Evolutionary conservation across 2,329 filamentous ascomycete species (phyloP).

Genomic region (Neophaeococcomyces aloes): DNA sequence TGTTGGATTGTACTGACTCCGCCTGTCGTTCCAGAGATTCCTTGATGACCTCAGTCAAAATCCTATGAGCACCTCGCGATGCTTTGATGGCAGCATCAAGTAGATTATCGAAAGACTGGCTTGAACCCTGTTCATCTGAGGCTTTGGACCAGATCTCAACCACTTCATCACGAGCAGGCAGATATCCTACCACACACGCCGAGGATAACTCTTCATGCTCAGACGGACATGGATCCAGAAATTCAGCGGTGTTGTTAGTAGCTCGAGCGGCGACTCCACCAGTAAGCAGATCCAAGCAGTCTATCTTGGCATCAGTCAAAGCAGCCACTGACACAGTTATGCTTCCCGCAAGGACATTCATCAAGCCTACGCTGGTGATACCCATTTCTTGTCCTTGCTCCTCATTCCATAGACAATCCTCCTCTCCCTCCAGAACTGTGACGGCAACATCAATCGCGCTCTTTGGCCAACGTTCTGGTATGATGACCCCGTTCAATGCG

Average conservation of each 20-base stretch:
- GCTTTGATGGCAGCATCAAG: constrained; percentile 55
- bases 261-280: constrained; percentile 66
- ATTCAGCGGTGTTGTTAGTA: constrained; percentile 36
- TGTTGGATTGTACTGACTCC: constrained; percentile 5
- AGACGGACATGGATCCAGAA: constrained; percentile 67
- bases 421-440: constrained; percentile 81
- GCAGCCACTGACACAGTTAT: constrained; percentile 91
- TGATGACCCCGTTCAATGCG: constrained; percentile 76
- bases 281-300: constrained; percentile 81
- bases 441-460: constrained; percentile 92
- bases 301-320: constrained; percentile 86
- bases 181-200: constrained; percentile 81
- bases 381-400: constrained; percentile 32
- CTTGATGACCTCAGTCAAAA: constrained; percentile 51
- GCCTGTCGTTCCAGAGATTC: constrained; percentile 35
- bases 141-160: constrained; percentile 85
- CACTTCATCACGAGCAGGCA: constrained; percentile 77
- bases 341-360: constrained; percentile 84
- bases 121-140: constrained; percentile 33
- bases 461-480: constrained; percentile 96
- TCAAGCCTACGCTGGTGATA: constrained; percentile 68
- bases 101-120: constrained; percentile 28
- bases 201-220: constrained; percentile 70
- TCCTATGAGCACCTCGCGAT: constrained; percentile 47
- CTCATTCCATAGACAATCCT: constrained; percentile 60